A percentile compares a stretch with the other conserved stretches of the same genome.
phyloP scores from a whole-genome alignment of 768 basidiomycete genomes.

The Boletus pseudopeckii region DNA sequence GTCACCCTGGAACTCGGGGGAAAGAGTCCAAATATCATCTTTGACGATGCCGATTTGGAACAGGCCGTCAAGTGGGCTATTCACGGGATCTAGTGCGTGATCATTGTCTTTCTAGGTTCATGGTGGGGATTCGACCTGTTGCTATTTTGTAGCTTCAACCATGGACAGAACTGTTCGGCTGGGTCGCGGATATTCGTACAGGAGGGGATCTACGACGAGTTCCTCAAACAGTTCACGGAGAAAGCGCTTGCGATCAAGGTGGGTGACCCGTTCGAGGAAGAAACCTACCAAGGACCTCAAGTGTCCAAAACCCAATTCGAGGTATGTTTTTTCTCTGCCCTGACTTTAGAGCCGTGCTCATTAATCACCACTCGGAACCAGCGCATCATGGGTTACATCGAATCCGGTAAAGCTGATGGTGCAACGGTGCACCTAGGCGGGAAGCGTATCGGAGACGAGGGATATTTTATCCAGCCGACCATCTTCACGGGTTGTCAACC shows the following conservation, averaged over 20 bases:
- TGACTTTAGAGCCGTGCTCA: neutral
- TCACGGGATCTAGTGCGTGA: slow-evolving; percentile 8
- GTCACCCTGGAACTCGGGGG: slow-evolving; percentile 12
- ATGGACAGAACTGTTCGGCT: slow-evolving; percentile 9
- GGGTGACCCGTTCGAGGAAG: slow-evolving; percentile 1
- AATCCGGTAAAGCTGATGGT: slow-evolving; percentile 4
- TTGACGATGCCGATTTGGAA: slow-evolving; percentile 10
- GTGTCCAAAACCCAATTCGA: slow-evolving; percentile 11
- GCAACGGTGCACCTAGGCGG: slow-evolving; percentile 5
- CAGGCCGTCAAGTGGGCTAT: slow-evolving; percentile 12
- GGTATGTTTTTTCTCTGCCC: neutral
- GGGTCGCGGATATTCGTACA: slow-evolving; percentile 12
- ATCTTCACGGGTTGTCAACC: slow-evolving; percentile 8
- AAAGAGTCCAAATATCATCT: slow-evolving; percentile 12
- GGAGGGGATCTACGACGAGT: neutral
- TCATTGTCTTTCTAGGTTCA: neutral
- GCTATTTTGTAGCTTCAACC: neutral
- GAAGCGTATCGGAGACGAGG: slow-evolving; percentile 1
- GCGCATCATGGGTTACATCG: slow-evolving; percentile 14
- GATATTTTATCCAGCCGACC: slow-evolving; percentile 11
- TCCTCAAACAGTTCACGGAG: slow-evolving; percentile 1
- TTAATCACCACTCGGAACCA: neutral
- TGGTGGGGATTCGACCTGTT: neutral
- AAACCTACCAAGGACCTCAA: slow-evolving; percentile 10
- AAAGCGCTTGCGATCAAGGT: slow-evolving; percentile 10